phyloP scores from a whole-genome alignment of 768 basidiomycete genomes.

The Obba rivulosa region DNA sequence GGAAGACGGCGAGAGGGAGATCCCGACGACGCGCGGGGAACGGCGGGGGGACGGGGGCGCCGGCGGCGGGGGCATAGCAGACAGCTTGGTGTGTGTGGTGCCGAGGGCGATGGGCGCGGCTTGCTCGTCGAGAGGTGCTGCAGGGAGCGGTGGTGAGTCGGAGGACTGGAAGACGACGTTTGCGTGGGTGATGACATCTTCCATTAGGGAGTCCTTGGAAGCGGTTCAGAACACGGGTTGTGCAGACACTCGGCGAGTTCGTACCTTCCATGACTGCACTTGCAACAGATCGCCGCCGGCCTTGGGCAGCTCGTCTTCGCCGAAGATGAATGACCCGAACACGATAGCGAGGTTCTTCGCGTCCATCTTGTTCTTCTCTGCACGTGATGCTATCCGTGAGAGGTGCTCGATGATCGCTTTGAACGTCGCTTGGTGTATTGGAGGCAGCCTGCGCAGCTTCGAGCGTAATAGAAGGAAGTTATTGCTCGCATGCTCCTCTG shows the following conservation, averaged over 20 bases:
- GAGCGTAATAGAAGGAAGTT: constrained; percentile 77
- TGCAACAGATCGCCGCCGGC: constrained; percentile 63
- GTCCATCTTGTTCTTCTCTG: constrained; percentile 90
- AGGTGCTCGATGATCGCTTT: constrained; percentile 81
- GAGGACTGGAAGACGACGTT: constrained; percentile 56
- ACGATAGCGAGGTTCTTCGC: constrained; percentile 88
- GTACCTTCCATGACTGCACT: constrained; percentile 72
- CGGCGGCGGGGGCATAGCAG: constrained; percentile 38
- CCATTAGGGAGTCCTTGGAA: constrained; percentile 67
- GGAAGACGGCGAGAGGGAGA: too few species aligned
- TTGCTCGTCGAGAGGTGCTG: constrained; percentile 63
- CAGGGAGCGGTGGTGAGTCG: constrained; percentile 57
- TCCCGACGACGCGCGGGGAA: not conserved
- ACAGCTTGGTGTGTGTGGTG: constrained; percentile 63
- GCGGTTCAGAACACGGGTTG: not conserved
- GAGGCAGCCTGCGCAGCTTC: constrained; percentile 78
- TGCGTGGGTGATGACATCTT: constrained; percentile 75
- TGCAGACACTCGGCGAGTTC: not conserved
- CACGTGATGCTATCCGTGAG: constrained; percentile 56
- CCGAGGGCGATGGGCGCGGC: constrained; percentile 57
- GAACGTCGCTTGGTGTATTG: constrained; percentile 81
- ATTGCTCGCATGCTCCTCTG: constrained; percentile 68
- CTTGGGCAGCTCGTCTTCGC: constrained; percentile 85
- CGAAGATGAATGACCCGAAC: constrained; percentile 85
- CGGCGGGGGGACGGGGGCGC: constrained; percentile 7